phyloP scores from a whole-genome alignment of 1,284 basidiomycete genomes.

The Ustilago tritici region DNA sequence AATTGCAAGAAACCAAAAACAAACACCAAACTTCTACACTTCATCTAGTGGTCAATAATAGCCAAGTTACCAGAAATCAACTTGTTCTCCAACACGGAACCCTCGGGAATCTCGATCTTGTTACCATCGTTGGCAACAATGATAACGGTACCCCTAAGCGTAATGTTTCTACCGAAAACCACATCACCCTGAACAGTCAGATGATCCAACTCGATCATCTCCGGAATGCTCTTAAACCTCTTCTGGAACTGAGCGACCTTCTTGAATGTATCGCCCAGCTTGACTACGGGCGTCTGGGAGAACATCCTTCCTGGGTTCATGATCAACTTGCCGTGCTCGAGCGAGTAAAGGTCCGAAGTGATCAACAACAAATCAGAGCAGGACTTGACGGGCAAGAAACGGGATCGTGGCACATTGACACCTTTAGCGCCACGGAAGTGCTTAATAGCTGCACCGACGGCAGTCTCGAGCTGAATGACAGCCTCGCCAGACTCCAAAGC shows the following conservation, averaged over 20 bases:
- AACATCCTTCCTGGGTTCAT: constrained; percentile 77
- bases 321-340: constrained; percentile 92
- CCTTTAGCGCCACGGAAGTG: constrained; percentile 91
- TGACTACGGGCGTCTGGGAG: constrained; percentile 91
- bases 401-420: constrained; percentile 95
- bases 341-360: constrained; percentile 95
- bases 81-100: constrained; percentile 91
- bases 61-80: constrained; percentile 70
- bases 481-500: constrained; percentile 77
- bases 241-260: constrained; percentile 98
- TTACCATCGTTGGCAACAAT: constrained; percentile 91
- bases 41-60: constrained; percentile 69
- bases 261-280: constrained; percentile 83
- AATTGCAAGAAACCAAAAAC: constrained; percentile 1
- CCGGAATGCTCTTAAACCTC: constrained; percentile 95
- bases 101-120: constrained; percentile 94
- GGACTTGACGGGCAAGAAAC: constrained; percentile 93
- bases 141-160: constrained; percentile 72
- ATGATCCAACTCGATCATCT: constrained; percentile 85
- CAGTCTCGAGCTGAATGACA: constrained; percentile 91
- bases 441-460: constrained; percentile 97
- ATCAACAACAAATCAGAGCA: constrained; percentile 81
- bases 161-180: constrained; percentile 92
- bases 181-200: constrained; percentile 97
- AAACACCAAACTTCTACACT: not conserved